Conservation (phyloP, 2,329 filamentous ascomycete genomes). For the Cladosporium sp. region DNA sequence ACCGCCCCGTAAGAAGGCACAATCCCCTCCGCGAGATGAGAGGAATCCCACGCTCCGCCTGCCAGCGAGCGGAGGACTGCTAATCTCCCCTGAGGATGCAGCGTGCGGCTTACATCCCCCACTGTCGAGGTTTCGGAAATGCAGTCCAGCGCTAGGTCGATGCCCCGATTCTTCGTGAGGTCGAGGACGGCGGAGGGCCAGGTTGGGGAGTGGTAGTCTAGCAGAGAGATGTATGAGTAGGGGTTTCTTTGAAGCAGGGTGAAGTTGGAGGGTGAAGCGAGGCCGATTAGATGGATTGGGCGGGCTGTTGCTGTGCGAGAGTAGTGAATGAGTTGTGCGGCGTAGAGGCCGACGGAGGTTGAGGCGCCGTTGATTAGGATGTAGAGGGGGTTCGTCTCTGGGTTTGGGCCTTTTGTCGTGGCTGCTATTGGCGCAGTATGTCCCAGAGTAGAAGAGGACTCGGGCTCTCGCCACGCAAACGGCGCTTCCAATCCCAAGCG, state of each 20-base stretch:
- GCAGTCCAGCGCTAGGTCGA: not conserved
- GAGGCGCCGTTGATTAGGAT: constrained; percentile 33
- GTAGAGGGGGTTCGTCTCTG: constrained; percentile 7
- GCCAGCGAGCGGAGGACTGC: not conserved
- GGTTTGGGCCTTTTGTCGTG: too few species aligned
- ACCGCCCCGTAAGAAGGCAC: not conserved
- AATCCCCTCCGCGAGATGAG: not conserved
- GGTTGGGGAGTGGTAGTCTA: not conserved
- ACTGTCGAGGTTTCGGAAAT: constrained; percentile 3
- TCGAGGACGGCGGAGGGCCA: not conserved
- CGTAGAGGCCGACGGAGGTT: constrained; percentile 33
- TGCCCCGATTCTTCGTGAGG: not conserved
- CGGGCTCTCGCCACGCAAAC: too few species aligned
- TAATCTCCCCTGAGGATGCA: not conserved
- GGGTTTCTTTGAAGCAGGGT: not conserved
- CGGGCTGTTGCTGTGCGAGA: constrained; percentile 10
- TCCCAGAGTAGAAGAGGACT: not conserved
- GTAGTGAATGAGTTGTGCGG: constrained; percentile 29
- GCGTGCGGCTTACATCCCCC: not conserved
- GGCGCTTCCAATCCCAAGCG: constrained; percentile 36
- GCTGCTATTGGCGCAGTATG: too few species aligned
- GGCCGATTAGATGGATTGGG: not conserved
- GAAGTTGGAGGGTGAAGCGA: not conserved
- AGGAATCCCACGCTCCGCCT: not conserved
- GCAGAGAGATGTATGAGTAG: not conserved